Evolutionary conservation across 2,329 filamentous ascomycete genomes (phyloP).

Genomic region (Dryadomyces quercus-mongolicae): DNA sequence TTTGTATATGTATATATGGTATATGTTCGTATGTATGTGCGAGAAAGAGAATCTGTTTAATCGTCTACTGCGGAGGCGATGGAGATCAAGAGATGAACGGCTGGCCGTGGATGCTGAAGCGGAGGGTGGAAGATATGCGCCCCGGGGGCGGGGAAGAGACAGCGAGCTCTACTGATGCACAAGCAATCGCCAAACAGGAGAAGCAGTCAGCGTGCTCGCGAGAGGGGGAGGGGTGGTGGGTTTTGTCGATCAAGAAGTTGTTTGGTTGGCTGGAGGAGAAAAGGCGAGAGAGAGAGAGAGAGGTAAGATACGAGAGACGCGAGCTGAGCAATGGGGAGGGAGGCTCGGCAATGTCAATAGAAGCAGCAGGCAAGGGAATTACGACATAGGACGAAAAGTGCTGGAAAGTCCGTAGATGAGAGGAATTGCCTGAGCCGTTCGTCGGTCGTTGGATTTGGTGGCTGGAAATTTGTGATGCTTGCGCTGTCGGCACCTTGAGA

Average conservation of each 20-base stretch:
- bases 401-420: not conserved
- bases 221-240: not conserved
- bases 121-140: not conserved
- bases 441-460: not conserved
- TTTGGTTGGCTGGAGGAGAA: not conserved
- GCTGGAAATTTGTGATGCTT: slow-evolving; percentile 6
- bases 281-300: not conserved
- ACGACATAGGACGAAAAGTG: not conserved
- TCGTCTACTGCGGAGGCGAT: not conserved
- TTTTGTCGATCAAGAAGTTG: not conserved
- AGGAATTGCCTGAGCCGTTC: not conserved
- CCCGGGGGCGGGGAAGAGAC: not conserved
- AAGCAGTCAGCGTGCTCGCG: not conserved
- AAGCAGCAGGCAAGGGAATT: too few species aligned
- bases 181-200: not conserved
- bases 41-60: not conserved
- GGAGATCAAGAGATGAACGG: not conserved
- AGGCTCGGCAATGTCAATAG: not conserved
- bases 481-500: slow-evolving; percentile 5
- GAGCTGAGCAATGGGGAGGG: not conserved
- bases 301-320: not conserved
- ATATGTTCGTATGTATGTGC: not conserved
- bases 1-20: not conserved
- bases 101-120: not conserved
- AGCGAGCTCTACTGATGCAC: not conserved